Percentiles rank a stretch among this genome's conserved stretches.
Evolutionary conservation across 352 stramenopile genomes (phyloP).

Genomic region (Pythium plurisporium): DNA sequence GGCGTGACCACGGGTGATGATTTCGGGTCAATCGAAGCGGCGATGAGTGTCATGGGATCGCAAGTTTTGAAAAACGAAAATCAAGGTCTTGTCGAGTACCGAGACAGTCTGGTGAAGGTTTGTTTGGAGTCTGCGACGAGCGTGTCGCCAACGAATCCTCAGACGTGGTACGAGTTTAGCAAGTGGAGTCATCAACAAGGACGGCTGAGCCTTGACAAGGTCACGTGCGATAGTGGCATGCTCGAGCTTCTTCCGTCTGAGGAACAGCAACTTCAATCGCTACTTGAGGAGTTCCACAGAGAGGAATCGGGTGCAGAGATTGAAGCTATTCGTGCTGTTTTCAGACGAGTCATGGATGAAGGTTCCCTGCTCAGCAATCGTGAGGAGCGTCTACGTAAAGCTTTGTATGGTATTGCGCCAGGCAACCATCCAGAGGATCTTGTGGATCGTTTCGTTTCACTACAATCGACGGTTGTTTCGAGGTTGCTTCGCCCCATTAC

Average conservation of each 20-base stretch:
- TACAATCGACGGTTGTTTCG: constrained; percentile 10
- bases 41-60: constrained; percentile 16
- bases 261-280: constrained; percentile 30
- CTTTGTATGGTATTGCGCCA: background rate
- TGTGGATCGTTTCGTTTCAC: constrained; percentile 6
- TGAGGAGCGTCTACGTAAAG: constrained; percentile 29
- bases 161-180: constrained; percentile 59
- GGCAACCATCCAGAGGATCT: constrained; percentile 8
- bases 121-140: constrained; percentile 29
- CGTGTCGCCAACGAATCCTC: constrained; percentile 31
- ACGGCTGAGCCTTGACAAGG: constrained; percentile 33
- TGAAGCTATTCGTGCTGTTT: constrained; percentile 32
- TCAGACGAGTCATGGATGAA: constrained; percentile 55
- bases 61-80: background rate
- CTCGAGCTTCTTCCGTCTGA: constrained; percentile 44
- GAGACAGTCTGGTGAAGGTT: constrained; percentile 17
- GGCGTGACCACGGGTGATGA: constrained; percentile 17
- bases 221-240: constrained; percentile 45
- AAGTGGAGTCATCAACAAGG: constrained; percentile 69
- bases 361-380: constrained; percentile 34
- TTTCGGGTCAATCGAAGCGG: constrained; percentile 16
- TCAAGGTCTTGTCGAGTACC: constrained; percentile 9
- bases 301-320: constrained; percentile 18
- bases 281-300: constrained; percentile 34
- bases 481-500: constrained; percentile 14